Percentiles rank a stretch among this genome's conserved stretches.
Conservation (phyloP, 306 rosid species). For the Aeschynomene evenia region DNA sequence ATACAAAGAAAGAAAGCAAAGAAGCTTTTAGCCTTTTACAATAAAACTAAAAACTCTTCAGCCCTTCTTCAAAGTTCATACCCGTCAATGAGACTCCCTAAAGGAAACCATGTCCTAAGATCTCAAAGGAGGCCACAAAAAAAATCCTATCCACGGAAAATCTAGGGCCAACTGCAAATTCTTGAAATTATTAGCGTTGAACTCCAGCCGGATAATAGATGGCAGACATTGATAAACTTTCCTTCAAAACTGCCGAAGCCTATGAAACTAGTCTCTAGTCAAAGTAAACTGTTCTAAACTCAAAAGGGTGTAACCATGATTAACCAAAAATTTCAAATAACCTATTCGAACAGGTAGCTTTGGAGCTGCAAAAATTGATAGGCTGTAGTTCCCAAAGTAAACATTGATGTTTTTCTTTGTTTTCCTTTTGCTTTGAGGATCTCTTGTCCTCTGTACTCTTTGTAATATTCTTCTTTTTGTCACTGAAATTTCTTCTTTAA, state of each 20-base stretch:
- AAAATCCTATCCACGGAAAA: not conserved
- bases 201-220: conserved; percentile 9
- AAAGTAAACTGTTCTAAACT: conserved; percentile 20
- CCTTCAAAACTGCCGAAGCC: not conserved
- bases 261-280: not conserved
- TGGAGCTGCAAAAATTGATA: not conserved
- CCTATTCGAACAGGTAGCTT: not conserved
- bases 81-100: not conserved
- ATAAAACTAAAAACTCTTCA: not conserved
- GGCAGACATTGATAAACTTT: not conserved
- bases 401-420: no score
- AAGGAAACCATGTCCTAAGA: not conserved
- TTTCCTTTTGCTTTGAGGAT: no score
- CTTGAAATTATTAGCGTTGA: not conserved
- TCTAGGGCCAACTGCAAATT: not conserved
- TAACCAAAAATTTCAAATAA: not conserved
- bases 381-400: not conserved
- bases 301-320: not conserved
- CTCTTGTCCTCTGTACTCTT: no score
- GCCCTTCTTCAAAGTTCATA: not conserved
- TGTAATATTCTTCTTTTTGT: no score
- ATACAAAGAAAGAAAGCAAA: conserved; percentile 1
- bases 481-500: no score
- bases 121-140: conserved; percentile 4
- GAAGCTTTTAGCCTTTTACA: not conserved